Base-by-base conservation (phyloP, 2,329 filamentous ascomycete species). In the Cladophialophora chaetospira region DNA sequence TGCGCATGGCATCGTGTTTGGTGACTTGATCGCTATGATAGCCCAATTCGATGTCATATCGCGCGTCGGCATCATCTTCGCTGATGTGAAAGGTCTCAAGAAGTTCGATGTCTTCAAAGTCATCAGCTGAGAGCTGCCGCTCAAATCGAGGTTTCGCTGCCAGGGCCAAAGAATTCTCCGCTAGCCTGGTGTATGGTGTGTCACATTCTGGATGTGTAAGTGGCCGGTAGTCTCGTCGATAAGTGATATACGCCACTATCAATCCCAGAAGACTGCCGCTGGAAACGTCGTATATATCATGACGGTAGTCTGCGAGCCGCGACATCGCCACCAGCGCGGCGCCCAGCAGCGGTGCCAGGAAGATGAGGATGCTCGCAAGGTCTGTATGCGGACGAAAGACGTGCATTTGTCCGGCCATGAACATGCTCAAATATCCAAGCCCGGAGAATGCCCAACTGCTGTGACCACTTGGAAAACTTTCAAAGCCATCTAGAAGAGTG, bases 401-500 rank as follows among this genome's bases (percentile, higher is more conserved):
- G 63, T 81, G 81, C 67, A 83, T 77, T 65, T 87, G 83, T 2
- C 76, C 76, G 19, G 70, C 74, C 35, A 77, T 62, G 61, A 40
- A 59, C 73, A 79, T 66, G 2, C 78, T 74, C 23, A 87, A 69
- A 67, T 83, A 86, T 1, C 83, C 84, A 5, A 87, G 67, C 0
- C 84, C 84, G 21, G 75, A 75, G 67, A 86, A 87, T 0, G 81
- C 75, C 62, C 85, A 84, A 64, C 80, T 83, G 60, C 77, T 81
- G 65, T 87, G 84, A 8, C 84, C 84, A 54, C 79, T 83, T 0
- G 84, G 84, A 61, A 86, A 87, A 59, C 80, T 84, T 55, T 83
- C 76, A 82, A 82, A 87, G 25, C 84, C 84, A 65, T 87, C 84
- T 48, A 86, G 80, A 1, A 87, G 70, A 2, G 79, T 73, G 62